Conservation (phyloP, 805 yeast species). For the Saccharomycopsis guyanensis region DNA sequence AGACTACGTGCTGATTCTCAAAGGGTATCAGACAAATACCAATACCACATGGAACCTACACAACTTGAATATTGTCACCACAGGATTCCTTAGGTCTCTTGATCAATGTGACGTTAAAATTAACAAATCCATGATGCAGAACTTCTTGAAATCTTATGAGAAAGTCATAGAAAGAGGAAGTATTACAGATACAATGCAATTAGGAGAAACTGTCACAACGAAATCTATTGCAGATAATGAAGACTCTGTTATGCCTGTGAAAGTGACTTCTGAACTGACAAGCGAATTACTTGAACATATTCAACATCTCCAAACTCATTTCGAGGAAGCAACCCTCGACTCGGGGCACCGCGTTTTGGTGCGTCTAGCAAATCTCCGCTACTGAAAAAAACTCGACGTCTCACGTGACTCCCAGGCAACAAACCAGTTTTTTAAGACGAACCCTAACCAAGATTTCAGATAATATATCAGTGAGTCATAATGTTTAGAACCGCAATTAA, state of each 20-base stretch:
- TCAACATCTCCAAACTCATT: too few relatives aligned
- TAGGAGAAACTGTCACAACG: background rate
- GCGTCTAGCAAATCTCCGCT: background rate
- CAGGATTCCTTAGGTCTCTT: background rate
- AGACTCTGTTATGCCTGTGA: too few relatives aligned
- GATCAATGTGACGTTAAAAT: background rate
- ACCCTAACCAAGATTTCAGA: too few relatives aligned
- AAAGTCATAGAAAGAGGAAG: background rate
- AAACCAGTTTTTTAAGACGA: too few relatives aligned
- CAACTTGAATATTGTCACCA: slow-evolving; percentile 1
- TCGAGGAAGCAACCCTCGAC: background rate
- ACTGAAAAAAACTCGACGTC: too few relatives aligned
- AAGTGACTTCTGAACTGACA: too few relatives aligned
- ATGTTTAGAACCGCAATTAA: slow-evolving; percentile 11
- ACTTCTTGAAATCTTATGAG: background rate
- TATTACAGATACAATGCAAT: background rate
- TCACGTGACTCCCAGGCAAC: too few relatives aligned
- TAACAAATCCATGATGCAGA: background rate
- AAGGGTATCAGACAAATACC: background rate
- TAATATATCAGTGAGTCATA: background rate
- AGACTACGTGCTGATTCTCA: background rate
- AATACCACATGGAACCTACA: background rate
- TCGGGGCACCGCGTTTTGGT: background rate
- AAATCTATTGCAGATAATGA: too few relatives aligned
- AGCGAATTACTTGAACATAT: too few relatives aligned